phyloP scores from a whole-genome alignment of 225 moss, liverwort and hornwort species.

The Sphagnum contortum region DNA sequence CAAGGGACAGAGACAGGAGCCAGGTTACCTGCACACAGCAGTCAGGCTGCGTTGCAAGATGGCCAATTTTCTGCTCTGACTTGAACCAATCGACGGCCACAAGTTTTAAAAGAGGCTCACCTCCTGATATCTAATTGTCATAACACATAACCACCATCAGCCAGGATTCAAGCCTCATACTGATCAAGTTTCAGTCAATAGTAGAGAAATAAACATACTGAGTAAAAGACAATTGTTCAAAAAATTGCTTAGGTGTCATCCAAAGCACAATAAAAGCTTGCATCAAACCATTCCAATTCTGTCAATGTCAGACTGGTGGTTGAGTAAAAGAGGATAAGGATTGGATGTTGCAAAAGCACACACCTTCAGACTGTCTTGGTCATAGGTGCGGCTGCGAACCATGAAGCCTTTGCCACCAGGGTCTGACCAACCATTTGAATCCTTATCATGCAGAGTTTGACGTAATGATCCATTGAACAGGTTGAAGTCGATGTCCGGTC shows the following conservation, averaged over 20 bases:
- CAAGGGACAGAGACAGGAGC: too few relatives aligned
- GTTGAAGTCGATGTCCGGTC: conserved; percentile 24
- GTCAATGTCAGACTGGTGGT: too few relatives aligned
- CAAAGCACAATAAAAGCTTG: too few relatives aligned
- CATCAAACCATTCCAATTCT: too few relatives aligned
- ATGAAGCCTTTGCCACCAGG: conserved; percentile 67
- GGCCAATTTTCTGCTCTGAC: conserved; percentile 49
- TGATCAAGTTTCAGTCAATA: too few relatives aligned
- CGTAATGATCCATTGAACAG: conserved; percentile 51
- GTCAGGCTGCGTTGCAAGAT: conserved; percentile 39
- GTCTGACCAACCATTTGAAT: conserved; percentile 66
- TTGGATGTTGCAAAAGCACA: background rate
- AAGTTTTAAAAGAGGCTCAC: conserved; percentile 51
- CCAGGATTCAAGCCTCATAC: background rate
- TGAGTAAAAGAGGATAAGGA: too few relatives aligned
- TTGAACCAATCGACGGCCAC: conserved; percentile 72
- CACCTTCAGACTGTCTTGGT: conserved; percentile 61
- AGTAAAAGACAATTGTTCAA: too few relatives aligned
- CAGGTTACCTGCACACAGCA: conserved; percentile 51
- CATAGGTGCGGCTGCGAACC: conserved; percentile 58
- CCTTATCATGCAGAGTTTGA: conserved; percentile 26
- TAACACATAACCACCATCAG: background rate
- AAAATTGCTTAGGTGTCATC: too few relatives aligned
- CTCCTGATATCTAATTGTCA: conserved; percentile 50
- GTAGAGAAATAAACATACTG: too few relatives aligned